Conservation (phyloP, 176 grass and related monocot genomes). For the Raddia guianensis region DNA sequence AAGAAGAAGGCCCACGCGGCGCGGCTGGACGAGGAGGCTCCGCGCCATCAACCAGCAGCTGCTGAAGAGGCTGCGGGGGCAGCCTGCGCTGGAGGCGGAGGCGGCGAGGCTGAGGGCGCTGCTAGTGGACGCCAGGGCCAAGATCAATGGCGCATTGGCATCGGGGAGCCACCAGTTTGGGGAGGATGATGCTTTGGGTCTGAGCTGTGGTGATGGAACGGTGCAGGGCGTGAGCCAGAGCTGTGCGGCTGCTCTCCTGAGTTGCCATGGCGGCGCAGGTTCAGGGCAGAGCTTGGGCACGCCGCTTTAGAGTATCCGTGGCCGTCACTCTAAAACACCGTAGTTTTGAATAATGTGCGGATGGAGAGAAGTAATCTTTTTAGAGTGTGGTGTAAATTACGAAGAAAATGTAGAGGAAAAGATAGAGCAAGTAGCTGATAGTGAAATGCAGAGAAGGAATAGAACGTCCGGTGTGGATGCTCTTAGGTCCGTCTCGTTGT, state of each 20-base stretch:
- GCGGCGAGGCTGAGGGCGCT: slow-evolving; percentile 40
- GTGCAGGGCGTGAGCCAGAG: background rate
- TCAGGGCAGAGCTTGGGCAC: background rate
- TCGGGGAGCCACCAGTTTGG: too few relatives aligned
- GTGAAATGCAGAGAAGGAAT: too few relatives aligned
- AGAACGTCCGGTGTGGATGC: too few relatives aligned
- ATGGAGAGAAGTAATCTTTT: too few relatives aligned
- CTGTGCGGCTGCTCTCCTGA: background rate
- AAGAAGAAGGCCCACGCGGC: slow-evolving; percentile 70
- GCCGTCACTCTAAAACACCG: too few relatives aligned
- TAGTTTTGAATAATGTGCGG: too few relatives aligned
- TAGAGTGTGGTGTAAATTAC: too few relatives aligned
- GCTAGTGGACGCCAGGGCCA: slow-evolving; percentile 47
- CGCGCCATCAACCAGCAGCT: slow-evolving; percentile 54
- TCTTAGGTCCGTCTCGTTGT: too few relatives aligned
- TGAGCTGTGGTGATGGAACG: slow-evolving; percentile 46
- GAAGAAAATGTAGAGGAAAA: too few relatives aligned
- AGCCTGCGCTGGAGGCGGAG: slow-evolving; percentile 48
- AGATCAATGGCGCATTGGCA: slow-evolving; percentile 51
- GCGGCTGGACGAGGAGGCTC: slow-evolving; percentile 53
- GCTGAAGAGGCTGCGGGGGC: slow-evolving; percentile 55
- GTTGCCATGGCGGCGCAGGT: background rate
- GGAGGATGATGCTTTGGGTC: background rate
- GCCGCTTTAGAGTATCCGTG: background rate
- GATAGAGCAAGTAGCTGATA: too few relatives aligned